Evolutionary conservation across 2,329 filamentous ascomycete genomes (phyloP).

Genomic region (Paecilomyces variotii): DNA sequence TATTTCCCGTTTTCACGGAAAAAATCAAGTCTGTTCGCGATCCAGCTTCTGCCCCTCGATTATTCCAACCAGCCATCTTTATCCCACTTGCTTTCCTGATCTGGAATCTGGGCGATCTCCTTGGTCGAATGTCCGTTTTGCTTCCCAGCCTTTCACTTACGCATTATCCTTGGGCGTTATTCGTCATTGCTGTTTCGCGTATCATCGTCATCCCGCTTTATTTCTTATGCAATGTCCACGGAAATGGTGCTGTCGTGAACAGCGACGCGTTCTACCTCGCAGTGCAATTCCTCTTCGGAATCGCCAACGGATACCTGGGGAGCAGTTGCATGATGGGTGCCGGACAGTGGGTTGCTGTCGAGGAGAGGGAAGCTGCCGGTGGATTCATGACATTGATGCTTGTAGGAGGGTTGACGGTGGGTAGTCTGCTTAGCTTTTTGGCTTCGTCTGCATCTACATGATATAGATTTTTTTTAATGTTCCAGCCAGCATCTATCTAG

Average conservation of each 20-base stretch:
- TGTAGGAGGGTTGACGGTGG: constrained; percentile 71
- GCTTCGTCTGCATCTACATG: constrained; percentile 39
- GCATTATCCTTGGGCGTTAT: constrained; percentile 58
- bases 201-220: constrained; percentile 74
- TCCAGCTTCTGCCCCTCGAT: constrained; percentile 39
- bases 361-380: constrained; percentile 80
- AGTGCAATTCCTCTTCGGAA: constrained; percentile 75
- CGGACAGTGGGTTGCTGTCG: constrained; percentile 68
- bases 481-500: too few species aligned
- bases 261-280: constrained; percentile 87
- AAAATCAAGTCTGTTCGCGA: constrained; percentile 50
- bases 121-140: constrained; percentile 63
- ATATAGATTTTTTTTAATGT: constrained; percentile 4
- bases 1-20: constrained; percentile 85
- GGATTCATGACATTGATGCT: constrained; percentile 90
- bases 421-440: constrained; percentile 85
- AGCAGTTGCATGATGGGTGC: constrained; percentile 89
- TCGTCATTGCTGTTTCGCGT: constrained; percentile 58
- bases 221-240: constrained; percentile 78
- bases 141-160: constrained; percentile 49
- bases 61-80: constrained; percentile 64
- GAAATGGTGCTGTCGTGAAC: constrained; percentile 61
- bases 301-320: constrained; percentile 80
- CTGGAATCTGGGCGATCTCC: constrained; percentile 85
- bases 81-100: constrained; percentile 85